Evolutionary conservation across 139 green algal genomes (phyloP).

Genomic region (Desmodesmus armatus): DNA sequence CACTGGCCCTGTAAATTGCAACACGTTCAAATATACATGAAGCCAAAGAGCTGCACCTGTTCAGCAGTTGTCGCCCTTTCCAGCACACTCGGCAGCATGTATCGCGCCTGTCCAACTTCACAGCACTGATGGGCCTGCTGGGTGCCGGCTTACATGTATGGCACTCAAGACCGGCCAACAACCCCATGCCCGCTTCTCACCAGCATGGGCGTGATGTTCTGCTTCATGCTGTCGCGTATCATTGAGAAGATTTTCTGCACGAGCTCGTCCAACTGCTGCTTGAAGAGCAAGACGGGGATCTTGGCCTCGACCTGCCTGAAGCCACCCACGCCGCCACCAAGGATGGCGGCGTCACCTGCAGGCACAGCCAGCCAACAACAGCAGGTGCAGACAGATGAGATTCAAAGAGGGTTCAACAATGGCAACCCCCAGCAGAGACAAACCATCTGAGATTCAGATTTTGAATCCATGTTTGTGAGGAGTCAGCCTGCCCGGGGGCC

Average conservation of each 20-base stretch:
- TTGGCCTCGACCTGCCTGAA: slow-evolving; percentile 96
- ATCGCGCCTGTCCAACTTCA: no score
- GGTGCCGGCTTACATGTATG: no score
- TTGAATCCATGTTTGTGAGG: no score
- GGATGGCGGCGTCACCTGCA: slow-evolving; percentile 82
- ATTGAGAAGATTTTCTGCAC: slow-evolving; percentile 99
- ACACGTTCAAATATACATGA: not conserved
- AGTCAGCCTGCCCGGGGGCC: no score
- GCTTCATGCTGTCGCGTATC: slow-evolving; percentile 99
- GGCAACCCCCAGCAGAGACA: no score
- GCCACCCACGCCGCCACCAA: slow-evolving; percentile 81
- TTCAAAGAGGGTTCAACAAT: no score
- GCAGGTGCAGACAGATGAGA: no score
- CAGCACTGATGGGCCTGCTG: no score
- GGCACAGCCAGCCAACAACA: no score
- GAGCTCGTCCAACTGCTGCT: slow-evolving; percentile 98
- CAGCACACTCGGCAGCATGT: not conserved
- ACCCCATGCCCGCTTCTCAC: slow-evolving; percentile 14
- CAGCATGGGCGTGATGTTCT: slow-evolving; percentile 90
- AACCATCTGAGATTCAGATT: no score
- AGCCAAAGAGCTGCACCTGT: not conserved
- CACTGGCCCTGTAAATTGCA: slow-evolving; percentile 64
- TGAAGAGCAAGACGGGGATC: slow-evolving; percentile 99
- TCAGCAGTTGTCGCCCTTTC: not conserved
- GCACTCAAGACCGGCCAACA: no score